A percentile compares a stretch with the other conserved stretches of the same genome.
phyloP scores from a whole-genome alignment of 2,329 filamentous ascomycete genomes.

The Alternaria hordeiaustralica region DNA sequence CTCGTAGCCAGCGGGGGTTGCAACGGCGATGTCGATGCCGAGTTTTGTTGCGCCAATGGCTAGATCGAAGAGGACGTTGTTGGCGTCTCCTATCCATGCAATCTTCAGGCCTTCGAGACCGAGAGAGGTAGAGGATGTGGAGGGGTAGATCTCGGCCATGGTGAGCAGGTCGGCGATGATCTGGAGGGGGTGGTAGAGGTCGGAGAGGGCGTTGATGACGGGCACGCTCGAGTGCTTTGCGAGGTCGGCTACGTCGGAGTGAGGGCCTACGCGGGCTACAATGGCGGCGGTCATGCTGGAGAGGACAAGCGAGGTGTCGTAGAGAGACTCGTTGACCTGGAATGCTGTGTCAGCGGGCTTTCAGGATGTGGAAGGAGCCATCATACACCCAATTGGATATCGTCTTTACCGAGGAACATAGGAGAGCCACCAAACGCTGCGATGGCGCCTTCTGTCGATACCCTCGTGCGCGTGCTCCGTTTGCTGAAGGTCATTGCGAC shows the following conservation, averaged over 20 bases:
- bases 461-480: conserved; percentile 87
- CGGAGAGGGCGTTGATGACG: conserved; percentile 70
- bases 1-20: conserved; percentile 82
- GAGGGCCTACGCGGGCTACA: conserved; percentile 60
- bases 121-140: conserved; percentile 57
- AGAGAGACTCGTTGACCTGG: conserved; percentile 89
- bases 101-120: conserved; percentile 85
- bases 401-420: conserved; percentile 95
- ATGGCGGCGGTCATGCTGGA: conserved; percentile 70
- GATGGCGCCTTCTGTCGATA: conserved; percentile 91
- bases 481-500: conserved; percentile 98
- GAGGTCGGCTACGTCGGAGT: conserved; percentile 57
- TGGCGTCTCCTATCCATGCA: conserved; percentile 95
- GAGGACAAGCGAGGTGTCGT: conserved; percentile 89
- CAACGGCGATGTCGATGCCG: conserved; percentile 84
- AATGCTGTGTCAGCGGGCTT: conserved; percentile 9
- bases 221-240: conserved; percentile 58
- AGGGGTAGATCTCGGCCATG: conserved; percentile 77
- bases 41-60: conserved; percentile 87
- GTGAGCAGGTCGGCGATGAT: conserved; percentile 94
- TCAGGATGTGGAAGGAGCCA: not conserved
- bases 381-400: conserved; percentile 90
- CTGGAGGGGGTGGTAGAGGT: conserved; percentile 92
- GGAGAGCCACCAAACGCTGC: conserved; percentile 88
- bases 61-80: conserved; percentile 95